Percentiles rank a stretch among this genome's conserved stretches.
phyloP scores from a whole-genome alignment of 2,329 filamentous ascomycete species.

The Cucurbitaria berberidis region DNA sequence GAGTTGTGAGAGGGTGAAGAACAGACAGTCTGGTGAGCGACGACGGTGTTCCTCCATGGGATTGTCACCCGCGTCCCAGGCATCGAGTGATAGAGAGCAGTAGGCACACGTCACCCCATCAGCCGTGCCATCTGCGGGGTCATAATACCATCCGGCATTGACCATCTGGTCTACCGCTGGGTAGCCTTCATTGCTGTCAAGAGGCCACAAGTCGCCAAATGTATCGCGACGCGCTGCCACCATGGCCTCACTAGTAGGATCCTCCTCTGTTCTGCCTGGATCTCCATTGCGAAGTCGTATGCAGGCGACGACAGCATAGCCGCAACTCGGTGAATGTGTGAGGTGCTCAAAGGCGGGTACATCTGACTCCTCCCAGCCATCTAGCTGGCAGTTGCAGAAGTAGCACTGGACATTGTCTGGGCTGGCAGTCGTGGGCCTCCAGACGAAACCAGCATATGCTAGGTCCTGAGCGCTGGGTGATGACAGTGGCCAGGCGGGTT shows the following conservation, averaged over 20 bases:
- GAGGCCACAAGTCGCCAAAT: slow-evolving; percentile 85
- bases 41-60: slow-evolving; percentile 88
- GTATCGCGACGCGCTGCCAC: slow-evolving; percentile 79
- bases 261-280: slow-evolving; percentile 69
- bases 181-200: slow-evolving; percentile 62
- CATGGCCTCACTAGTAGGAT: slow-evolving; percentile 76
- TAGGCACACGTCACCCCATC: slow-evolving; percentile 93
- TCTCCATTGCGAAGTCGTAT: slow-evolving; percentile 66
- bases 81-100: slow-evolving; percentile 86
- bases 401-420: slow-evolving; percentile 92
- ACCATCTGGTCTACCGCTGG: slow-evolving; percentile 72
- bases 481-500: slow-evolving; percentile 75
- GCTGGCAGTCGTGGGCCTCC: slow-evolving; percentile 73
- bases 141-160: slow-evolving; percentile 93
- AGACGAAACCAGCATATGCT: slow-evolving; percentile 90
- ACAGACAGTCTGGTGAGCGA: slow-evolving; percentile 78
- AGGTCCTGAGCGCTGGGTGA: slow-evolving; percentile 73
- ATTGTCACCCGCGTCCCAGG: slow-evolving; percentile 92
- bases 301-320: slow-evolving; percentile 74
- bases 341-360: slow-evolving; percentile 84
- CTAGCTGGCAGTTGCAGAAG: slow-evolving; percentile 80
- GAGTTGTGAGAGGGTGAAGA: slow-evolving; percentile 75
- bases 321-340: slow-evolving; percentile 80
- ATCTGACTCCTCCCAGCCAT: slow-evolving; percentile 91
- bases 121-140: slow-evolving; percentile 79